phyloP scores from a whole-genome alignment of 2,329 filamentous ascomycete genomes.

The Knoxdaviesia capensis region DNA sequence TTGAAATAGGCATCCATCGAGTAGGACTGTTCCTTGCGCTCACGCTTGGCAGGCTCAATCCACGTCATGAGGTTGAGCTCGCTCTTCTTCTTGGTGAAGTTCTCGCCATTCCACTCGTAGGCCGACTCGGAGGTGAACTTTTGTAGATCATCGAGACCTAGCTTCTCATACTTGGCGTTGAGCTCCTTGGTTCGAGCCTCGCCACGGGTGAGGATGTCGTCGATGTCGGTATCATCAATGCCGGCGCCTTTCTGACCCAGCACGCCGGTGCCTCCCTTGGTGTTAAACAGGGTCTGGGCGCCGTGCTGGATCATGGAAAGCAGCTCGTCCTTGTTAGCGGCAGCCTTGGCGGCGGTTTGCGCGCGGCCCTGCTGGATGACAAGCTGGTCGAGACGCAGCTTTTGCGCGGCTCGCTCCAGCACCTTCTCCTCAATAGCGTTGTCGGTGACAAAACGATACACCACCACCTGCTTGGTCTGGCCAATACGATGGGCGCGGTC shows the following conservation, averaged over 20 bases:
- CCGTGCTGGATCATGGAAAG: constrained; percentile 98
- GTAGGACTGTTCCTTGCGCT: constrained; percentile 94
- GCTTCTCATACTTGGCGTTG: constrained; percentile 86
- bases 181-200: constrained; percentile 78
- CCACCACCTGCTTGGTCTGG: constrained; percentile 92
- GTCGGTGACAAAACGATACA: constrained; percentile 93
- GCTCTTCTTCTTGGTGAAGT: constrained; percentile 81
- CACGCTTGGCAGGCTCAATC: constrained; percentile 97
- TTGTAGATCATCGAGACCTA: constrained; percentile 90
- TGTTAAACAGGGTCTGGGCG: constrained; percentile 80
- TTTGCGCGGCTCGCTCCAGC: constrained; percentile 86
- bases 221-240: constrained; percentile 76
- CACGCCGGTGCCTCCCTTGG: constrained; percentile 42
- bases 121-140: constrained; percentile 96
- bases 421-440: constrained; percentile 98
- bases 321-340: constrained; percentile 88
- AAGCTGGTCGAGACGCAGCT: constrained; percentile 84
- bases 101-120: constrained; percentile 97
- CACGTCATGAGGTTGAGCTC: constrained; percentile 69
- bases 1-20: constrained; percentile 99
- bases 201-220: constrained; percentile 67
- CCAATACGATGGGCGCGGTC: constrained; percentile 96
- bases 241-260: constrained; percentile 39
- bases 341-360: constrained; percentile 75
- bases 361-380: constrained; percentile 96